These are phyloP conservation scores for Mycena belliarum DNA, from an alignment of 768 basidiomycete species.

Conservation along the genomic window DNA sequence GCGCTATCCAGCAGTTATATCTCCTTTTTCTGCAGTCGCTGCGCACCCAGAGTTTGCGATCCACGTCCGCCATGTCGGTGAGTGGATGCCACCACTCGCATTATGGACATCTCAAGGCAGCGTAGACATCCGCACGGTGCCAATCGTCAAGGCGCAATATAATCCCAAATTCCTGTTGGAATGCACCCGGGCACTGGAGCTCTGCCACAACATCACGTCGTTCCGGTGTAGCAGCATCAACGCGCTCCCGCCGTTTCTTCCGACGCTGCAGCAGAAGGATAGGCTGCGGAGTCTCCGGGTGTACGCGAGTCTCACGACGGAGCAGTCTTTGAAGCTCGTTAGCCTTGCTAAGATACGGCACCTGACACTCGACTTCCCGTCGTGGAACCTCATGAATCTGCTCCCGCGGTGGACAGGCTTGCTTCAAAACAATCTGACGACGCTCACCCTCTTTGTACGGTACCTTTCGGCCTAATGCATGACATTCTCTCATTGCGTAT, in stretches of 20 bases:
- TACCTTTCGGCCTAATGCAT: background rate
- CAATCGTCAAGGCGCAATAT: conserved; percentile 36
- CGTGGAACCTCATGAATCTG: conserved; percentile 60
- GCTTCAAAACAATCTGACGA: conserved; percentile 47
- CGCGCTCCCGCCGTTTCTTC: conserved; percentile 52
- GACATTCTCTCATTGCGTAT: background rate
- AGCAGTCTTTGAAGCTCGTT: conserved; percentile 48
- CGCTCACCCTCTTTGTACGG: conserved; percentile 63
- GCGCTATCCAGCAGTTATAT: conserved; percentile 52
- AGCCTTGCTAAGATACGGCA: conserved; percentile 41
- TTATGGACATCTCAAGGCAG: background rate
- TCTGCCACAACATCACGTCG: conserved; percentile 53
- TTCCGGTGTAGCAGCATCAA: conserved; percentile 56
- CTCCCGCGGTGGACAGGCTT: conserved; percentile 57
- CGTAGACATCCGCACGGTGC: conserved; percentile 54
- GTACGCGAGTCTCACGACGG: conserved; percentile 51
- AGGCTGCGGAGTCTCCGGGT: conserved; percentile 50
- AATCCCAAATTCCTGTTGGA: conserved; percentile 55
- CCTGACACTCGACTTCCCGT: conserved; percentile 59
- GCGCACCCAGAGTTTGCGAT: conserved; percentile 53
- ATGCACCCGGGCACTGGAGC: conserved; percentile 46
- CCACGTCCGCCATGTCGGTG: conserved; percentile 64
- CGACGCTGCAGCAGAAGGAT: conserved; percentile 43
- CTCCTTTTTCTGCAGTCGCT: conserved; percentile 62
- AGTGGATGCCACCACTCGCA: conserved; percentile 17